Conservation (phyloP, 306 rosid genomes). For the Prunus mume region DNA sequence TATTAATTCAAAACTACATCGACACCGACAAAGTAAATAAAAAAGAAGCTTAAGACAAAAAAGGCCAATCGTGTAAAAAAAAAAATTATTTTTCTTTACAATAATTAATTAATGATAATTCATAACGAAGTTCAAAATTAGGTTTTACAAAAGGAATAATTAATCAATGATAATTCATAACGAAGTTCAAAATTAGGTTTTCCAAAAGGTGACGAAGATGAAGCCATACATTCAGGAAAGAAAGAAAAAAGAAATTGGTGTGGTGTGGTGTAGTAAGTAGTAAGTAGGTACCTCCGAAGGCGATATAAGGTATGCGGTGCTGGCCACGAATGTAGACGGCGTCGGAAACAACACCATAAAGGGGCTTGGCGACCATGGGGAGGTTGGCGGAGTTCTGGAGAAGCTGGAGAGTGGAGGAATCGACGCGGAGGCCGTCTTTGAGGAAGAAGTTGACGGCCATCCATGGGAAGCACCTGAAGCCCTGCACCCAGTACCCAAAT, state of each 20-base stretch:
- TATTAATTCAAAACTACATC: neutral
- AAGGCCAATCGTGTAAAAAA: too few species aligned
- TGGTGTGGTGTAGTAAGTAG: neutral
- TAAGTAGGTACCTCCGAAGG: conserved; percentile 60
- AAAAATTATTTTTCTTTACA: neutral
- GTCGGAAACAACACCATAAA: conserved; percentile 78
- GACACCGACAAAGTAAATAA: too few species aligned
- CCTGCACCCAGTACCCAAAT: conserved; percentile 83
- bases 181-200: conserved; percentile 13
- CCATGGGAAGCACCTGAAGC: conserved; percentile 90
- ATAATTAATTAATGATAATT: neutral
- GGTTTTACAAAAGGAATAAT: neutral
- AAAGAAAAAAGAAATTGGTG: neutral
- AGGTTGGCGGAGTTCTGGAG: conserved; percentile 82
- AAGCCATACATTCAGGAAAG: neutral
- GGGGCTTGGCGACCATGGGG: conserved; percentile 92
- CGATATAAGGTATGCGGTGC: conserved; percentile 86
- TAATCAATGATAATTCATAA: neutral
- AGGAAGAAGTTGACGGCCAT: conserved; percentile 79
- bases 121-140: conserved; percentile 8
- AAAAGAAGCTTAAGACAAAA: too few species aligned
- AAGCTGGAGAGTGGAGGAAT: conserved; percentile 75
- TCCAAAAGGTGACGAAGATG: neutral
- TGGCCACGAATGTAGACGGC: conserved; percentile 67
- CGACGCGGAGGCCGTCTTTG: conserved; percentile 73